Percentiles rank a stretch among this genome's conserved stretches.
These are phyloP conservation scores for Aureobasidium sp. DNA, from an alignment of 2,329 filamentous ascomycete species.

Conservation along the genomic window DNA sequence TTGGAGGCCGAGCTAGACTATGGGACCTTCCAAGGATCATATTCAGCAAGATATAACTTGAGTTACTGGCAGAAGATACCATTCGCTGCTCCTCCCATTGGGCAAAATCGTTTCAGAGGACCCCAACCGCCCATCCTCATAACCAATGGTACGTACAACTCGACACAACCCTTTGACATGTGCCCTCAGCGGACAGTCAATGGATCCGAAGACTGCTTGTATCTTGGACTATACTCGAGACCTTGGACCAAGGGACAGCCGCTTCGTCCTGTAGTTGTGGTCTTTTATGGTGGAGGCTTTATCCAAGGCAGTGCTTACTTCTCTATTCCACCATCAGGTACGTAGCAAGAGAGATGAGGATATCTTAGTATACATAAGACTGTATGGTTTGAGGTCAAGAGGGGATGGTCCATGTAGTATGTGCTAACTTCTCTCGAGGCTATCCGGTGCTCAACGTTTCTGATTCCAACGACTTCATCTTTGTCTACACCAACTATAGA, in stretches of 20 bases:
- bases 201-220: slow-evolving; percentile 54
- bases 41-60: slow-evolving; percentile 15
- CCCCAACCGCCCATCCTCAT: slow-evolving; percentile 49
- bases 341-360: neutral
- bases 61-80: slow-evolving; percentile 52
- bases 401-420: neutral
- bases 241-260: slow-evolving; percentile 43
- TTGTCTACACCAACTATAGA: slow-evolving; percentile 48
- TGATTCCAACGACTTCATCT: slow-evolving; percentile 41
- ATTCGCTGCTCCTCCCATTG: slow-evolving; percentile 51
- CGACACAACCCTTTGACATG: slow-evolving; percentile 48
- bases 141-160: slow-evolving; percentile 45
- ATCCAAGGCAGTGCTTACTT: slow-evolving; percentile 51
- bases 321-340: slow-evolving; percentile 41
- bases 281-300: slow-evolving; percentile 55
- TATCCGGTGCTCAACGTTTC: slow-evolving; percentile 53
- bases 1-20: slow-evolving; percentile 14
- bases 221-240: slow-evolving; percentile 51
- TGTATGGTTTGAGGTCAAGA: neutral
- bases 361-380: neutral
- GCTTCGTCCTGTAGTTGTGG: slow-evolving; percentile 50
- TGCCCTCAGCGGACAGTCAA: slow-evolving; percentile 50
- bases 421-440: slow-evolving; percentile 25
- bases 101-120: slow-evolving; percentile 51
- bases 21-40: slow-evolving; percentile 16